Conservation (phyloP, 768 basidiomycete species). For the Amylocystis lapponica region DNA sequence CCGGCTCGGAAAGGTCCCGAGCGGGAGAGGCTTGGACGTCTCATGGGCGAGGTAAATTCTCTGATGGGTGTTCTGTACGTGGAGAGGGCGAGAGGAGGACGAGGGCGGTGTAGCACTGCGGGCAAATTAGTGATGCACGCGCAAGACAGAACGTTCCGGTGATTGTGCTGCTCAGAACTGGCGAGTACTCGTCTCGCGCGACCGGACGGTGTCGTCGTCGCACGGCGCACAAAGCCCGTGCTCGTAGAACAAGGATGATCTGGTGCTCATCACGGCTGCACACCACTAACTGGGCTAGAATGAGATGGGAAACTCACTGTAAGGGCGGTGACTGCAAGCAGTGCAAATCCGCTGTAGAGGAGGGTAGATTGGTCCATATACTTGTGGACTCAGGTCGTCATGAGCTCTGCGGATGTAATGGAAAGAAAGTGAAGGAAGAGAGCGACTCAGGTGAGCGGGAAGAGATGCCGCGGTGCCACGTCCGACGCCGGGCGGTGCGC, state of each 20-base stretch:
- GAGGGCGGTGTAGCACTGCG: slow-evolving; percentile 68
- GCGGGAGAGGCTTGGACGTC: slow-evolving; percentile 51
- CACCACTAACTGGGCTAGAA: background rate
- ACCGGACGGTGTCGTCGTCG: slow-evolving; percentile 60
- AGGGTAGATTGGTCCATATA: slow-evolving; percentile 17
- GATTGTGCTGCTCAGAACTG: no score
- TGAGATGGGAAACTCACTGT: slow-evolving; percentile 16
- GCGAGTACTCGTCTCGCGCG: no score
- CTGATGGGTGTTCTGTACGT: slow-evolving; percentile 57
- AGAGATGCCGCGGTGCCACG: no score
- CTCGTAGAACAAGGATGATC: slow-evolving; percentile 97
- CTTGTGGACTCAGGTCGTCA: no score
- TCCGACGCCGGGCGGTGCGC: no score
- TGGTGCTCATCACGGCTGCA: slow-evolving; percentile 45
- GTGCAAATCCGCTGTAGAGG: slow-evolving; percentile 11
- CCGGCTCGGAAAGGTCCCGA: slow-evolving; percentile 52
- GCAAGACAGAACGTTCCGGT: no score
- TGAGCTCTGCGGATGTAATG: no score
- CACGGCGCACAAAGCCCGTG: slow-evolving; percentile 56
- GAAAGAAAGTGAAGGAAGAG: no score
- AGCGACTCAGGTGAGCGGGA: no score
- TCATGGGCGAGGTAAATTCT: slow-evolving; percentile 59
- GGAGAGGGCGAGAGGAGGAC: slow-evolving; percentile 70
- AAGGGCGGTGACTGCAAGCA: slow-evolving; percentile 14
- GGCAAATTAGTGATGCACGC: no score